Evolutionary conservation across 2,329 filamentous ascomycete species (phyloP).

Genomic region (Zasmidium cellare): DNA sequence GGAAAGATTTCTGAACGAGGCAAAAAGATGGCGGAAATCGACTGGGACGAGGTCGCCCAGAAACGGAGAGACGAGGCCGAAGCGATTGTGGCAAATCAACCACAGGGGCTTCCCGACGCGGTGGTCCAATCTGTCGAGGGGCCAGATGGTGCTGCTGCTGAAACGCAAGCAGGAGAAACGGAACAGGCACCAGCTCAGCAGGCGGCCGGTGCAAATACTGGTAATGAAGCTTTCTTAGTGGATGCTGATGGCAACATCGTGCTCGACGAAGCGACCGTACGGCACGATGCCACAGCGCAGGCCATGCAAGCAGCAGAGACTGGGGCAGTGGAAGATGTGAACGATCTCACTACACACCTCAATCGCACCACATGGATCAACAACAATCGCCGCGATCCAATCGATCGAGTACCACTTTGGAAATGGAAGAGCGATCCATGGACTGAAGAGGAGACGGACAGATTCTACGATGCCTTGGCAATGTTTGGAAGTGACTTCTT

Average conservation of each 20-base stretch:
- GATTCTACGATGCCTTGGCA: conserved; percentile 72
- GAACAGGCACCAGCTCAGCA: conserved; percentile 14
- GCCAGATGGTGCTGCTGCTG: conserved; percentile 15
- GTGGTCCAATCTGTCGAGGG: conserved; percentile 24
- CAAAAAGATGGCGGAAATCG: conserved; percentile 68
- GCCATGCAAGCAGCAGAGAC: conserved; percentile 52
- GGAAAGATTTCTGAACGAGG: conserved; percentile 76
- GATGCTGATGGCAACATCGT: conserved; percentile 70
- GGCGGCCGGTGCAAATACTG: neutral
- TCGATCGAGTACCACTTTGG: conserved; percentile 43
- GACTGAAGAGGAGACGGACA: conserved; percentile 69
- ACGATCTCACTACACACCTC: conserved; percentile 72
- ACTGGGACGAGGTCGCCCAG: conserved; percentile 54
- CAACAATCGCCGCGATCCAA: conserved; percentile 51
- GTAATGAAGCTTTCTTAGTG: conserved; percentile 50
- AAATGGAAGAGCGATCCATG: conserved; percentile 63
- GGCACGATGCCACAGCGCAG: conserved; percentile 67
- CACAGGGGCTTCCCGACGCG: conserved; percentile 9
- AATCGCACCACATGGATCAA: conserved; percentile 71
- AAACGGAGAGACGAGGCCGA: conserved; percentile 41
- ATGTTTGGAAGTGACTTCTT: conserved; percentile 84
- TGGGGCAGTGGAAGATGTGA: conserved; percentile 61
- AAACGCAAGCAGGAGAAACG: conserved; percentile 23
- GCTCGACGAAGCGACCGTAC: conserved; percentile 66
- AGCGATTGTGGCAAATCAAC: conserved; percentile 18